Evolutionary conservation across 2,329 filamentous ascomycete species (phyloP).

Genomic region (Fusarium nodosum): DNA sequence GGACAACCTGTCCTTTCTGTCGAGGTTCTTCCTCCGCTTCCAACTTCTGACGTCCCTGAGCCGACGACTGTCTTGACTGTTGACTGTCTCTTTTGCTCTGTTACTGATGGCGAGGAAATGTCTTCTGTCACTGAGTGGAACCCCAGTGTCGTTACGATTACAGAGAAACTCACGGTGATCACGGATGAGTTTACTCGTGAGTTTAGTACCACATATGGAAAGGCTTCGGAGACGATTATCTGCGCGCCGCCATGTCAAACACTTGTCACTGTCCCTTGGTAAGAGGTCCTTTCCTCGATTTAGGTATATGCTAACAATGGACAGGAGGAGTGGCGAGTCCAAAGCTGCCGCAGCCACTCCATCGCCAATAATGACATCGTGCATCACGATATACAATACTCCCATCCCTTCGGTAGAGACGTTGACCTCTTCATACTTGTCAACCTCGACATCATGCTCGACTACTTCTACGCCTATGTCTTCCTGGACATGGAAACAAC

Average conservation of each 20-base stretch:
- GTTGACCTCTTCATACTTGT: conserved; percentile 6
- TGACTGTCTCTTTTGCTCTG: conserved; percentile 40
- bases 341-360: conserved; percentile 18
- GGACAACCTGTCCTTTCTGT: conserved; percentile 26
- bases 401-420: conserved; percentile 12
- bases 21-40: conserved; percentile 23
- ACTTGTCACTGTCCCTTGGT: conserved; percentile 42
- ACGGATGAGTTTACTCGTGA: background rate
- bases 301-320: conserved; percentile 5
- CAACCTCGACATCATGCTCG: conserved; percentile 17
- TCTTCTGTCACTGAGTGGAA: conserved; percentile 1
- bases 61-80: conserved; percentile 31
- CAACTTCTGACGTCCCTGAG: conserved; percentile 8
- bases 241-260: conserved; percentile 45
- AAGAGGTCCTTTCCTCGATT: background rate
- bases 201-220: conserved; percentile 4
- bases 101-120: conserved; percentile 9
- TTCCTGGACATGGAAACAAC: conserved; percentile 24
- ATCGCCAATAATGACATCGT: conserved; percentile 34
- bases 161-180: background rate
- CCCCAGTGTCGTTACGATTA: background rate
- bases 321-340: conserved; percentile 32
- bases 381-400: conserved; percentile 40
- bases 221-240: conserved; percentile 35
- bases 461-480: conserved; percentile 7